Evolutionary conservation across 371 early-diverging fungal genomes (phyloP).

Genomic region (Funneliformis caledonium): DNA sequence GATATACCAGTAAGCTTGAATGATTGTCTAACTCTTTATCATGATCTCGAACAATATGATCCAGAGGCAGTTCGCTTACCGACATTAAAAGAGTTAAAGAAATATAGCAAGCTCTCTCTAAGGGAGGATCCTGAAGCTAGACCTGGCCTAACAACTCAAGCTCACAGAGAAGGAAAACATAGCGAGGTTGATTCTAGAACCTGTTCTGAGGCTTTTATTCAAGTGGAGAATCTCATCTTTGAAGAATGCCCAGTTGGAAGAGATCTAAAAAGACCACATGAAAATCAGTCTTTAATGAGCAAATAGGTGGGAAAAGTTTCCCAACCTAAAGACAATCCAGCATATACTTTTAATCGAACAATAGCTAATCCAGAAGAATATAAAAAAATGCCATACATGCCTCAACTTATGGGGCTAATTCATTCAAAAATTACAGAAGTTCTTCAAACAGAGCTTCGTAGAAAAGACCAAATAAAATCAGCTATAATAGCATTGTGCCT

Average conservation of each 20-base stretch:
- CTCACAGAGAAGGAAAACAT: neutral
- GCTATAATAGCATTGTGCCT: neutral
- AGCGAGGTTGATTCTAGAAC: too few species aligned
- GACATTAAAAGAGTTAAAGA: too few species aligned
- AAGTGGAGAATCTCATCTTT: neutral
- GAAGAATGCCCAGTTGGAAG: neutral
- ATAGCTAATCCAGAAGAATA: neutral
- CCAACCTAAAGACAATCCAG: neutral
- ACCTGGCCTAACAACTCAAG: neutral
- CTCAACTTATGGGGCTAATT: neutral
- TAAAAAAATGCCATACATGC: conserved; percentile 23
- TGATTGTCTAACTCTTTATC: too few species aligned
- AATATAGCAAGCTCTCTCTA: too few species aligned
- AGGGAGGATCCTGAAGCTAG: neutral
- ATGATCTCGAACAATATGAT: too few species aligned
- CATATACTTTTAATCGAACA: neutral
- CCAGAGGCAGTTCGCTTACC: too few species aligned
- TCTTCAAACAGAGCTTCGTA: neutral
- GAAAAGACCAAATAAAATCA: conserved; percentile 27
- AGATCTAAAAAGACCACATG: conserved; percentile 3
- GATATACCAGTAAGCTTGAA: too few species aligned
- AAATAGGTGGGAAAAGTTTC: conserved; percentile 4
- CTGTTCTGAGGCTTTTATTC: too few species aligned
- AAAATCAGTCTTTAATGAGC: neutral
- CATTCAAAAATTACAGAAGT: neutral